Evolutionary conservation across 2,329 filamentous ascomycete species (phyloP).

Genomic region (Aureobasidium melanogenum): DNA sequence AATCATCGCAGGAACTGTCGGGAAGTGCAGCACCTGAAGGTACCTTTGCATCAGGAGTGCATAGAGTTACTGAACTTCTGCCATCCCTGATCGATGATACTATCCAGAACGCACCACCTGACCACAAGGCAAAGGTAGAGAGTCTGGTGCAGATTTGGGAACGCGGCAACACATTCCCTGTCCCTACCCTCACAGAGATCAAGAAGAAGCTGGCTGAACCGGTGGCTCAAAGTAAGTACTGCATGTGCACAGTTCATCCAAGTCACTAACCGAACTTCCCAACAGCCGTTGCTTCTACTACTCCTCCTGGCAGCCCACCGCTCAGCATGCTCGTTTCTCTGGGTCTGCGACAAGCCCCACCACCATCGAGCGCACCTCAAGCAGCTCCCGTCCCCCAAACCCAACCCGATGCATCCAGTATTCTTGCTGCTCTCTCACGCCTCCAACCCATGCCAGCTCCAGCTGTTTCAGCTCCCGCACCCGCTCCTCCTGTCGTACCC

Average conservation of each 20-base stretch:
- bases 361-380: constrained; percentile 11
- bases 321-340: constrained; percentile 20
- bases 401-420: constrained; percentile 25
- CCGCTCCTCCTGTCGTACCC: background rate
- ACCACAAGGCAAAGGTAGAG: constrained; percentile 97
- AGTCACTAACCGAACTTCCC: background rate
- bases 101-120: constrained; percentile 73
- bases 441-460: constrained; percentile 16
- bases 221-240: constrained; percentile 29
- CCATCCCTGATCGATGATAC: constrained; percentile 94
- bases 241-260: background rate
- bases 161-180: constrained; percentile 83
- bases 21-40: constrained; percentile 77
- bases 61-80: constrained; percentile 92
- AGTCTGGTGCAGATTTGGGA: constrained; percentile 98
- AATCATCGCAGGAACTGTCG: constrained; percentile 66
- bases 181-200: constrained; percentile 69
- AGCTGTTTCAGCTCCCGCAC: background rate
- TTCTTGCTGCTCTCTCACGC: constrained; percentile 27
- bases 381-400: constrained; percentile 16
- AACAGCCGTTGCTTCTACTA: constrained; percentile 19
- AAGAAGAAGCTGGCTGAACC: constrained; percentile 66
- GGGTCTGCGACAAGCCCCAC: constrained; percentile 8
- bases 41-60: constrained; percentile 88
- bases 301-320: constrained; percentile 23